Percentiles rank a stretch among this genome's conserved stretches.
Conservation (phyloP, 2,329 filamentous ascomycete genomes). For the Beauveria sp. region DNA sequence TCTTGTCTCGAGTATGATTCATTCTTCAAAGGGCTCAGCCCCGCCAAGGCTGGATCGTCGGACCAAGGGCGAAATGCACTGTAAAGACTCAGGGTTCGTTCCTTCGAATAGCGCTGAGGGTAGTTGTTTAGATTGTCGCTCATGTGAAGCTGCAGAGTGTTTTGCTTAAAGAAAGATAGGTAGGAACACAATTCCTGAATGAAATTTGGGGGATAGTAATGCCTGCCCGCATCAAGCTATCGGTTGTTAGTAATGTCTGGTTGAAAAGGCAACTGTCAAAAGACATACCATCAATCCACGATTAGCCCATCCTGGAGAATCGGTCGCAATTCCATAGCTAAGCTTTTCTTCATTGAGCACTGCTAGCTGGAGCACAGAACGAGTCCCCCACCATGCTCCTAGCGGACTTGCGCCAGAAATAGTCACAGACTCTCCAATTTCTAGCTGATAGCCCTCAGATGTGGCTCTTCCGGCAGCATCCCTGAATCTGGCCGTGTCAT, state of each 20-base stretch:
- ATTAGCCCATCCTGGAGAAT: slow-evolving; percentile 43
- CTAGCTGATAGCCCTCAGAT: slow-evolving; percentile 41
- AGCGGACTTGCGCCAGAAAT: slow-evolving; percentile 46
- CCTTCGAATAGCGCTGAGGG: slow-evolving; percentile 35
- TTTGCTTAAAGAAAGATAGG: slow-evolving; percentile 54
- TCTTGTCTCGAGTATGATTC: slow-evolving; percentile 45
- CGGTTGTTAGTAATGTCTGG: neutral
- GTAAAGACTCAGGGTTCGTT: slow-evolving; percentile 42
- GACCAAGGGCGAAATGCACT: slow-evolving; percentile 48
- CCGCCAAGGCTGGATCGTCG: slow-evolving; percentile 36
- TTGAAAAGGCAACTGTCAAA: neutral
- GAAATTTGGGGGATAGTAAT: slow-evolving; percentile 48
- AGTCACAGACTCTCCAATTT: slow-evolving; percentile 30
- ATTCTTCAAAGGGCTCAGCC: slow-evolving; percentile 42
- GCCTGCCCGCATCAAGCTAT: slow-evolving; percentile 42
- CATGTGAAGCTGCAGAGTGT: slow-evolving; percentile 50
- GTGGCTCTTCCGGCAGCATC: slow-evolving; percentile 39
- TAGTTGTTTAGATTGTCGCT: slow-evolving; percentile 45
- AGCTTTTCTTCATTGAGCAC: slow-evolving; percentile 27
- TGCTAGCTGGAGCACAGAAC: slow-evolving; percentile 45
- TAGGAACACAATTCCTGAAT: slow-evolving; percentile 50
- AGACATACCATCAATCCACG: slow-evolving; percentile 35
- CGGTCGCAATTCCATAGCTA: slow-evolving; percentile 33
- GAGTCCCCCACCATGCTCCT: slow-evolving; percentile 51
- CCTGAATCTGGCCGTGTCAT: slow-evolving; percentile 22